These are phyloP conservation scores for Entoloma clypeatum DNA, from an alignment of 1,284 basidiomycete genomes.

Conservation along the genomic window DNA sequence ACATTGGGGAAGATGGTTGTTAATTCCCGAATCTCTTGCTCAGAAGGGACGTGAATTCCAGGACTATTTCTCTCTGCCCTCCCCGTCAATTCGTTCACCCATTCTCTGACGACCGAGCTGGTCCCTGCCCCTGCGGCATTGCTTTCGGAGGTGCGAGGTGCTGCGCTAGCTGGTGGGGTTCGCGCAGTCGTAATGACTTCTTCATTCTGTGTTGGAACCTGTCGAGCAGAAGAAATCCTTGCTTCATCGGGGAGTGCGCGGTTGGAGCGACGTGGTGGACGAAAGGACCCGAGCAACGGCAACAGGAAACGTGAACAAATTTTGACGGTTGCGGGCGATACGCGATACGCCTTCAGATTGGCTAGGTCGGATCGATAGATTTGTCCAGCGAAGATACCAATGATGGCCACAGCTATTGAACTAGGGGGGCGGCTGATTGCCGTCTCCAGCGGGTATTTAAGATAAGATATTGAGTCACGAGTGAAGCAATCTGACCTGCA, in stretches of 20 bases:
- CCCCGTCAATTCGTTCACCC: constrained; percentile 78
- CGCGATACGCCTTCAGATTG: constrained; percentile 70
- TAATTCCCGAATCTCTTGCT: constrained; percentile 71
- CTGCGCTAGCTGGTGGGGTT: constrained; percentile 24
- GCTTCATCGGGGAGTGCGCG: constrained; percentile 42
- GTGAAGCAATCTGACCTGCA: constrained; percentile 46
- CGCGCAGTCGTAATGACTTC: constrained; percentile 59
- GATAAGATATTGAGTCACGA: constrained; percentile 7
- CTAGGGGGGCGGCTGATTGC: constrained; percentile 63
- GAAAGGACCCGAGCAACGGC: constrained; percentile 61
- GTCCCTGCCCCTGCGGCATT: constrained; percentile 18
- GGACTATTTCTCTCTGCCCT: constrained; percentile 44
- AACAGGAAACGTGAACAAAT: constrained; percentile 51
- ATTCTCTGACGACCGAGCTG: constrained; percentile 69
- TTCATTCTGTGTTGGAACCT: constrained; percentile 32
- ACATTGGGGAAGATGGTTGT: constrained; percentile 82
- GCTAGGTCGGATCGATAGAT: constrained; percentile 79
- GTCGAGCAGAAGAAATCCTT: constrained; percentile 16
- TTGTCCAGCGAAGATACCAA: constrained; percentile 69
- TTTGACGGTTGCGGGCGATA: constrained; percentile 54
- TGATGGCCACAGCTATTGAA: constrained; percentile 53
- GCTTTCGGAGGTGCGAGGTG: constrained; percentile 18
- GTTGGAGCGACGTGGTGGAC: constrained; percentile 43
- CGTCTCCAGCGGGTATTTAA: constrained; percentile 58
- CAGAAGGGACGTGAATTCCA: constrained; percentile 66